Evolutionary conservation across 805 yeast genomes (phyloP).

Genomic region (Wickerhamiella occidentalis): DNA sequence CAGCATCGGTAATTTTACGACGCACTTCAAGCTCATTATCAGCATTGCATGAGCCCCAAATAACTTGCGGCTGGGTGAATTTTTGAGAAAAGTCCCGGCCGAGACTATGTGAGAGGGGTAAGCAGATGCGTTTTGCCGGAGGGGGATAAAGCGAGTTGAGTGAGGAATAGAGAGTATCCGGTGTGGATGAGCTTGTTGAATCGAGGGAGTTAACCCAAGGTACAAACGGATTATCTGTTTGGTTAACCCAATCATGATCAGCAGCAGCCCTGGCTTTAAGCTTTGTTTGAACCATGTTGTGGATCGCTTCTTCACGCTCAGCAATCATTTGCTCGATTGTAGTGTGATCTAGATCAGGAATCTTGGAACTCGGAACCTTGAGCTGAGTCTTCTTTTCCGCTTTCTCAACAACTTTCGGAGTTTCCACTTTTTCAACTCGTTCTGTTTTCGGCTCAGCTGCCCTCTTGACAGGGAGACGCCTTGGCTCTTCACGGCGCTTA

Average conservation of each 20-base stretch:
- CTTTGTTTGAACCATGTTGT: slow-evolving; percentile 75
- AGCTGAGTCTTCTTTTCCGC: slow-evolving; percentile 34
- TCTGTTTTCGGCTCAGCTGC: slow-evolving; percentile 11
- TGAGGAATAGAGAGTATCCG: slow-evolving; percentile 52
- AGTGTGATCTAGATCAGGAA: slow-evolving; percentile 82
- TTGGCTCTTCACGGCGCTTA: slow-evolving; percentile 13
- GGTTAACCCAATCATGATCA: slow-evolving; percentile 67
- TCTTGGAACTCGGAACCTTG: slow-evolving; percentile 82
- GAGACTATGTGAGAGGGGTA: slow-evolving; percentile 23
- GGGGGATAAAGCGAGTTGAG: slow-evolving; percentile 40
- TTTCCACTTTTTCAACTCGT: slow-evolving; percentile 16
- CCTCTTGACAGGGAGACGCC: slow-evolving; percentile 4
- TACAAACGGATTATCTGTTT: slow-evolving; percentile 75
- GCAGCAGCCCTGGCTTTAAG: slow-evolving; percentile 54
- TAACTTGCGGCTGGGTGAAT: slow-evolving; percentile 18
- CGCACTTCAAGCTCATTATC: slow-evolving; percentile 15
- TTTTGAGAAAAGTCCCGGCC: slow-evolving; percentile 23
- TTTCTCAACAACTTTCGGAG: slow-evolving; percentile 23
- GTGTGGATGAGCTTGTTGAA: neutral
- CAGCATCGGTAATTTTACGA: slow-evolving; percentile 9
- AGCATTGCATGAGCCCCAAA: slow-evolving; percentile 15
- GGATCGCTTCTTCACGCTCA: slow-evolving; percentile 66
- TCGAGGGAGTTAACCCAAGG: slow-evolving; percentile 36
- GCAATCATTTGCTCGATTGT: slow-evolving; percentile 64
- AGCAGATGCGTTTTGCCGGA: slow-evolving; percentile 28